Conservation (phyloP, 345 rosid genomes). For the Syzygium grande region DNA sequence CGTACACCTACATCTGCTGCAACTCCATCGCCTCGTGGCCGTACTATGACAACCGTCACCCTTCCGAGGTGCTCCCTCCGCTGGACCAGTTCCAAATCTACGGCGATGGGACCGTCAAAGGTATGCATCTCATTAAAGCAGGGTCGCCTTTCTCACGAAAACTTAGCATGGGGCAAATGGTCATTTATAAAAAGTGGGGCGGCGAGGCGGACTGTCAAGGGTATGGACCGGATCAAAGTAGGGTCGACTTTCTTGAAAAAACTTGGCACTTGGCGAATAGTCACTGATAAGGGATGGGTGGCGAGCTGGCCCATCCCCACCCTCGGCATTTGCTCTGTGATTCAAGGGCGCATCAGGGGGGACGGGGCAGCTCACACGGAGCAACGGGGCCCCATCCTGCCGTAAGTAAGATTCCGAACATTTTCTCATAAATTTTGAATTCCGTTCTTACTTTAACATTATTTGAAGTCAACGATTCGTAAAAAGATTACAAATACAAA, state of each 20-base stretch:
- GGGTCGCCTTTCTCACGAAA: not conserved
- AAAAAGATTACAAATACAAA: too few species aligned
- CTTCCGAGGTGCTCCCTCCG: slow-evolving; percentile 54
- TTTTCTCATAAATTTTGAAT: not conserved
- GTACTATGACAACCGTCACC: slow-evolving; percentile 52
- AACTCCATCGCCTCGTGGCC: slow-evolving; percentile 83
- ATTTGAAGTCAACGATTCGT: too few species aligned
- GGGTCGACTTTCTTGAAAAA: not conserved
- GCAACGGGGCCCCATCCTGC: not conserved
- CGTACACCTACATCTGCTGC: slow-evolving; percentile 64
- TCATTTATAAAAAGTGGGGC: not conserved
- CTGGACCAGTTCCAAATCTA: slow-evolving; percentile 54
- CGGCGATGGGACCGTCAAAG: slow-evolving; percentile 64
- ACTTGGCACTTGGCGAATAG: not conserved
- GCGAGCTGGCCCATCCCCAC: not conserved
- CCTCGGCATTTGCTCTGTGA: not conserved
- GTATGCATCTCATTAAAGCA: slow-evolving; percentile 1
- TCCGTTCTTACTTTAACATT: not conserved
- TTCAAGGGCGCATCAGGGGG: not conserved
- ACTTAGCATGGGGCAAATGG: not conserved
- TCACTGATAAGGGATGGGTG: not conserved
- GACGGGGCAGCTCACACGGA: not conserved
- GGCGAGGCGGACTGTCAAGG: slow-evolving; percentile 31
- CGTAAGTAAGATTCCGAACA: not conserved
- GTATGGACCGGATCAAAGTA: slow-evolving; percentile 1